Conservation (phyloP, 208 protist species). For the Trypanosoma lewisi region DNA sequence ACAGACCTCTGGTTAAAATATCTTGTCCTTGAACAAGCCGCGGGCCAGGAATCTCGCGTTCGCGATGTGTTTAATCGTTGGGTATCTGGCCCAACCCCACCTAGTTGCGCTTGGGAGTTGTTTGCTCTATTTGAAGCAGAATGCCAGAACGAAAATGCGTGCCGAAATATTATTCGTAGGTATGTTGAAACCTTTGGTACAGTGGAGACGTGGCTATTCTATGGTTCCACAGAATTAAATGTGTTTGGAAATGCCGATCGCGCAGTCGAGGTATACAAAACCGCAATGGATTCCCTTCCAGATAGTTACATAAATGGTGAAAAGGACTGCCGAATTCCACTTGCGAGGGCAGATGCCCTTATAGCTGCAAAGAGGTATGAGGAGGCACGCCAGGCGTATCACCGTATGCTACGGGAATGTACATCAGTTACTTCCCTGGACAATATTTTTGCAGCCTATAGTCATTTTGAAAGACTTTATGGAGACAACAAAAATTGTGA, state of each 20-base stretch:
- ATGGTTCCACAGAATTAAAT: constrained; percentile 79
- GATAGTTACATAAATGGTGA: constrained; percentile 31
- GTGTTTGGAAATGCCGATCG: constrained; percentile 51
- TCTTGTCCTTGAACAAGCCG: constrained; percentile 95
- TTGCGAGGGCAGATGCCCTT: constrained; percentile 60
- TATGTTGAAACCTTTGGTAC: constrained; percentile 70
- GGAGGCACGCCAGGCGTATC: constrained; percentile 53
- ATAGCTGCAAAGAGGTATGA: constrained; percentile 24
- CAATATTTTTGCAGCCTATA: constrained; percentile 58
- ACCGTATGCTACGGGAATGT: constrained; percentile 44
- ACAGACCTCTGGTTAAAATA: constrained; percentile 98
- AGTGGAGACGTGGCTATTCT: constrained; percentile 87
- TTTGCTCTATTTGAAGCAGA: constrained; percentile 93
- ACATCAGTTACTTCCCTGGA: constrained; percentile 35
- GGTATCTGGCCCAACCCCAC: constrained; percentile 91
- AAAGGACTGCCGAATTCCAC: constrained; percentile 62
- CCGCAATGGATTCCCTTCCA: constrained; percentile 71
- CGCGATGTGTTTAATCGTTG: constrained; percentile 96
- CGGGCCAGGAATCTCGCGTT: constrained; percentile 85
- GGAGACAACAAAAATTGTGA: constrained; percentile 43
- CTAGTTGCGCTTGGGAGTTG: constrained; percentile 88
- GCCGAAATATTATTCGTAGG: constrained; percentile 54
- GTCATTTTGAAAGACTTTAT: constrained; percentile 59
- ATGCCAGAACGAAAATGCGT: constrained; percentile 34
- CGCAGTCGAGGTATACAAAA: constrained; percentile 60